Conservation (phyloP, 179 eudicot genomes). For the Actinidia polygama region DNA sequence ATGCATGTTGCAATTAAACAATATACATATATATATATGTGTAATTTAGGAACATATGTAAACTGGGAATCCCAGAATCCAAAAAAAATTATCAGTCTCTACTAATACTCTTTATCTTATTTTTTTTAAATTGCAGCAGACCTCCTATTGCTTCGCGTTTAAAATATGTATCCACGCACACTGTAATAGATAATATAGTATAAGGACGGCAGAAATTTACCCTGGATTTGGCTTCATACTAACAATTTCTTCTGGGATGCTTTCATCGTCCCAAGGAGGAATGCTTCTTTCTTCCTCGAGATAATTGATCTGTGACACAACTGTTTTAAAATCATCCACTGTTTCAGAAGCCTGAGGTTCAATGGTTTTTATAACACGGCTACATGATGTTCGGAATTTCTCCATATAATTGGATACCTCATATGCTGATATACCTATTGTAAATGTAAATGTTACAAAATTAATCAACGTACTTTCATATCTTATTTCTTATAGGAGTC, state of each 20-base stretch:
- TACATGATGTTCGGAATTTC: conserved; percentile 61
- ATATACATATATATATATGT: too few relatives aligned
- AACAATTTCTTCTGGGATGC: conserved; percentile 83
- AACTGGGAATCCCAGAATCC: too few relatives aligned
- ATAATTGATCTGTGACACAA: conserved; percentile 50
- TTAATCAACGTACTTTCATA: not conserved
- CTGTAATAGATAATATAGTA: not conserved
- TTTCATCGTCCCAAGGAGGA: conserved; percentile 77
- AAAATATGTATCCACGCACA: not conserved
- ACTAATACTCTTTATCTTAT: too few relatives aligned
- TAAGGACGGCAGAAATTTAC: conserved; percentile 37
- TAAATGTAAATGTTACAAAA: conserved; percentile 15
- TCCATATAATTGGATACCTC: conserved; percentile 72
- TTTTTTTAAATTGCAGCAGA: not conserved
- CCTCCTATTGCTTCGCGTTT: not conserved
- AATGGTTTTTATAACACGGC: conserved; percentile 74
- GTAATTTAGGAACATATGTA: too few relatives aligned
- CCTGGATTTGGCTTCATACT: conserved; percentile 62
- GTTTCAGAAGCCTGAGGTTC: conserved; percentile 76
- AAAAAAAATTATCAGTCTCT: too few relatives aligned
- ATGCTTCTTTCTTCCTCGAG: conserved; percentile 61
- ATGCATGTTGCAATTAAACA: too few relatives aligned
- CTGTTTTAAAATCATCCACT: conserved; percentile 55
- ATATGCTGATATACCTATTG: conserved; percentile 61
- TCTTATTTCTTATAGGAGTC: not conserved